Percentiles rank a stretch among this genome's conserved stretches.
Conservation (phyloP, 768 basidiomycete genomes). For the Dioszegia aurantiaca region DNA sequence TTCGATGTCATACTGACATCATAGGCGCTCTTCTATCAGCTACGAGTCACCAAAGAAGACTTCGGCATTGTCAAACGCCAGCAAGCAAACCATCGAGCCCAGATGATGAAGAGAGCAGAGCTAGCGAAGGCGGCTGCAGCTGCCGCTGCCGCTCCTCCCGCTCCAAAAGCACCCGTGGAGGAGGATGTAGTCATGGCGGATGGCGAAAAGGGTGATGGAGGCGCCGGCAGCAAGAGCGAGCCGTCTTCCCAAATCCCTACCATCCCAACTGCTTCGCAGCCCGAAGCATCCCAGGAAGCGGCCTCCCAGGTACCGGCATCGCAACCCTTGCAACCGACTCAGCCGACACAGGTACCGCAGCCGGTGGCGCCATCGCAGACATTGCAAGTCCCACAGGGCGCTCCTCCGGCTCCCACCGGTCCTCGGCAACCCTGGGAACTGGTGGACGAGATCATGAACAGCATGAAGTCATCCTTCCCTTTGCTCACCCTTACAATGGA, state of each 20-base stretch:
- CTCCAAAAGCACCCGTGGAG: neutral
- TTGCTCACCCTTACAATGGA: constrained; percentile 92
- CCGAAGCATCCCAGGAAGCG: neutral
- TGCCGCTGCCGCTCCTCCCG: constrained; percentile 6
- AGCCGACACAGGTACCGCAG: neutral
- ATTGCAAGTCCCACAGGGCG: too few species aligned
- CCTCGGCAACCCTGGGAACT: constrained; percentile 66
- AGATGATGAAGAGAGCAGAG: constrained; percentile 26
- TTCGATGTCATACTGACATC: constrained; percentile 2
- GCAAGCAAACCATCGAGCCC: constrained; percentile 29
- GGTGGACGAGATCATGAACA: constrained; percentile 88
- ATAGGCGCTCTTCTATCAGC: constrained; percentile 90
- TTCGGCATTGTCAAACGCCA: constrained; percentile 54
- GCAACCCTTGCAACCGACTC: neutral
- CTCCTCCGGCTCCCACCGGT: too few species aligned
- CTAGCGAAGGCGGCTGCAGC: constrained; percentile 30
- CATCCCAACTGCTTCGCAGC: neutral
- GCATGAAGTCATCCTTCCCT: constrained; percentile 93
- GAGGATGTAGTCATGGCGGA: neutral
- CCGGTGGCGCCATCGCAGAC: too few species aligned
- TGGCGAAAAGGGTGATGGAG: constrained; percentile 5
- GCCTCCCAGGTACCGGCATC: neutral
- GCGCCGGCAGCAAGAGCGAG: neutral
- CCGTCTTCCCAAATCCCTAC: neutral
- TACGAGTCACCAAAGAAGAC: constrained; percentile 80